Conservation (phyloP, 176 grass and related monocot species). For the Paspalum notatum region DNA sequence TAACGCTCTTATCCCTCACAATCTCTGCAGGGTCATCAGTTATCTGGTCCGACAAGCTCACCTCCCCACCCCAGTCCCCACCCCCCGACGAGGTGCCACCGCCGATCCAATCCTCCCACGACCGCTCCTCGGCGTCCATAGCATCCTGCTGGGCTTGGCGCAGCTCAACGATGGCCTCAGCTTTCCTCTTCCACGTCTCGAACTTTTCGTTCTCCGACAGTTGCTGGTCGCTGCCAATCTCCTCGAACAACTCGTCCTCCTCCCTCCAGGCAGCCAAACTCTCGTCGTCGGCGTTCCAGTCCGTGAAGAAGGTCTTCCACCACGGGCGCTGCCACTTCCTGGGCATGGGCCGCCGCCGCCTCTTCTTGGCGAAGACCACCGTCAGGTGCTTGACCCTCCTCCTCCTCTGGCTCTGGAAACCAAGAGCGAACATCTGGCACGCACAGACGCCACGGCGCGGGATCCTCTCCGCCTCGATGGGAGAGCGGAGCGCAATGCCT, state of each 20-base stretch:
- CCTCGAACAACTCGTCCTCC: conserved; percentile 53
- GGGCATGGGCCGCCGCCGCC: conserved; percentile 37
- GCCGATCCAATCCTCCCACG: conserved; percentile 85
- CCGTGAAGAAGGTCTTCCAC: conserved; percentile 72
- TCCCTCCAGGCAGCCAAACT: conserved; percentile 55
- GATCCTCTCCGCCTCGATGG: conserved; percentile 27
- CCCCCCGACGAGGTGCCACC: conserved; percentile 42
- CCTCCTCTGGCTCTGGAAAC: conserved; percentile 40
- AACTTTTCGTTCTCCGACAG: conserved; percentile 77
- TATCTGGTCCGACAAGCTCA: conserved; percentile 33
- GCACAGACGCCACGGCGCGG: conserved; percentile 23
- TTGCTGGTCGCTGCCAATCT: conserved; percentile 36
- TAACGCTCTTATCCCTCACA: conserved; percentile 62
- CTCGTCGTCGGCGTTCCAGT: conserved; percentile 62
- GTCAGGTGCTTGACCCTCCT: conserved; percentile 26
- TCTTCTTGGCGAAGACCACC: conserved; percentile 53
- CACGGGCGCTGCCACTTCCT: conserved; percentile 60
- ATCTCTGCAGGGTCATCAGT: conserved; percentile 66
- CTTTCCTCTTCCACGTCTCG: conserved; percentile 77
- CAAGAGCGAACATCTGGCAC: conserved; percentile 47
- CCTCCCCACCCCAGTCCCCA: conserved; percentile 53
- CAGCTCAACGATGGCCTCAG: conserved; percentile 86
- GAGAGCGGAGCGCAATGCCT: conserved; percentile 25
- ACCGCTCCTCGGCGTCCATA: conserved; percentile 57
- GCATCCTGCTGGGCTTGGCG: conserved; percentile 71